Evolutionary conservation across 1,139 yeast species (phyloP).

Genomic region (Debaryomycetaceae sp.): DNA sequence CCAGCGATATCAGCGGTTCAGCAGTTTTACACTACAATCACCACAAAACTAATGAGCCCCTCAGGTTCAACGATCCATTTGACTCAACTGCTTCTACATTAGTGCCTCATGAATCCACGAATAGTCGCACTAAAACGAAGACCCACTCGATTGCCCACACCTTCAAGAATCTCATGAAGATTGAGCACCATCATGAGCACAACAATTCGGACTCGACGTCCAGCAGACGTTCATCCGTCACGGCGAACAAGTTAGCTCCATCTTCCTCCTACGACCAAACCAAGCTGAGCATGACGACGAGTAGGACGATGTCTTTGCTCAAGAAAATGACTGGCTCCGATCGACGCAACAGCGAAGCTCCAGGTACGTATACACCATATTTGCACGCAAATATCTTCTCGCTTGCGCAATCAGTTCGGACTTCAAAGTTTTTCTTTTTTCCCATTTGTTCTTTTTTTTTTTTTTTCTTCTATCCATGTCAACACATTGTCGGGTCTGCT

Average conservation of each 20-base stretch:
- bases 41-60: constrained; percentile 1
- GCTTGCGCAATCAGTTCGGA: not conserved
- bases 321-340: constrained; percentile 13
- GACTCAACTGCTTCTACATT: constrained; percentile 8
- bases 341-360: constrained; percentile 26
- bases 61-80: constrained; percentile 10
- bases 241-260: constrained; percentile 9
- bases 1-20: constrained; percentile 2
- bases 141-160: constrained; percentile 15
- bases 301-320: constrained; percentile 16
- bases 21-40: not conserved
- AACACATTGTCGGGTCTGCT: not conserved
- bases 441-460: constrained; percentile 2
- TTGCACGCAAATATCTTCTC: not conserved
- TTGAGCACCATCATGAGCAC: constrained; percentile 5
- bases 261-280: constrained; percentile 32
- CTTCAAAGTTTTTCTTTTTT: constrained; percentile 1
- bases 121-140: constrained; percentile 9
- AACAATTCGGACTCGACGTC: constrained; percentile 3
- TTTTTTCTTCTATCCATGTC: constrained; percentile 3
- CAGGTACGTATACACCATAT: constrained; percentile 32
- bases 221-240: constrained; percentile 4
- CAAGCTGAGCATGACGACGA: constrained; percentile 29
- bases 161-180: constrained; percentile 10
- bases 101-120: constrained; percentile 6